Evolutionary conservation across 805 yeast genomes (phyloP).

Genomic region (Schwanniomyces polymorphus): DNA sequence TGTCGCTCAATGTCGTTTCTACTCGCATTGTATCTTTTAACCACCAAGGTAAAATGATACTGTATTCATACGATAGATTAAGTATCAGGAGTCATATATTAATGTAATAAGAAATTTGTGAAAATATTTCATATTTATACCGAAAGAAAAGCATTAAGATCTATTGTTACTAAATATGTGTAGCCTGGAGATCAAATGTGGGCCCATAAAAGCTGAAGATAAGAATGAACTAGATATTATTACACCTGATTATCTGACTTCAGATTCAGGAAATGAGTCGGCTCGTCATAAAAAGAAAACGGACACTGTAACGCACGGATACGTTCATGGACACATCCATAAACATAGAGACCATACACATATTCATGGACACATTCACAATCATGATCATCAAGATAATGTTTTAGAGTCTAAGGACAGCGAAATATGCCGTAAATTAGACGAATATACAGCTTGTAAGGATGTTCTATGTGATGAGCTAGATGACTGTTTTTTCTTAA

Average conservation of each 20-base stretch:
- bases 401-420: neutral
- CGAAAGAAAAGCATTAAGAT: neutral
- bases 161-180: neutral
- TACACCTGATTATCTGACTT: neutral
- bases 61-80: neutral
- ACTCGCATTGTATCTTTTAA: neutral
- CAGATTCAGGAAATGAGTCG: neutral
- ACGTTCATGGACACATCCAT: slow-evolving; percentile 70
- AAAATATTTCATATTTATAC: neutral
- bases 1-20: neutral
- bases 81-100: neutral
- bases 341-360: slow-evolving; percentile 61
- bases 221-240: neutral
- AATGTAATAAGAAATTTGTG: neutral
- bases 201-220: neutral
- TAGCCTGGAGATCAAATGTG: neutral
- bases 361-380: slow-evolving; percentile 70
- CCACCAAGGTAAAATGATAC: neutral
- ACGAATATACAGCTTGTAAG: slow-evolving; percentile 31
- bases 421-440: slow-evolving; percentile 26
- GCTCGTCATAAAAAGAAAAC: neutral
- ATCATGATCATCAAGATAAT: slow-evolving; percentile 33
- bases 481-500: slow-evolving; percentile 42
- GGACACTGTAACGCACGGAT: slow-evolving; percentile 41
- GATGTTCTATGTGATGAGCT: slow-evolving; percentile 43